These are phyloP conservation scores for Aspergillus flavus DNA, from an alignment of 2,329 filamentous ascomycete genomes.

Conservation along the genomic window DNA sequence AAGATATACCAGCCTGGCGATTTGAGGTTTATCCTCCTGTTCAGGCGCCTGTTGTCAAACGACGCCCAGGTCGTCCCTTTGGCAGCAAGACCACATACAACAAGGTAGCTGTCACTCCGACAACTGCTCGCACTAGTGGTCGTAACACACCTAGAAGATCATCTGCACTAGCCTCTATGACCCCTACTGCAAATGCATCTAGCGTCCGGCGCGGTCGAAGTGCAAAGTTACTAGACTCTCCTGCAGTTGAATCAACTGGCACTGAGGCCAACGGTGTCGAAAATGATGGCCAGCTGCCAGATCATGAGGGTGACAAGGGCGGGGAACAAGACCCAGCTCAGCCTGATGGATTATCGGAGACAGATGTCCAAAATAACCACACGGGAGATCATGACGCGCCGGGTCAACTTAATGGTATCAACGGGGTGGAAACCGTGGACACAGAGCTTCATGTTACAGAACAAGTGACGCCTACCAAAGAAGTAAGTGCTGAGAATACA, in stretches of 20 bases:
- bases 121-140: constrained; percentile 35
- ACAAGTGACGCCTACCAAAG: constrained; percentile 18
- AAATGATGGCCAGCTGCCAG: constrained; percentile 16
- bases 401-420: constrained; percentile 16
- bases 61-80: constrained; percentile 42
- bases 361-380: constrained; percentile 21
- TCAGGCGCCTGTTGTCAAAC: constrained; percentile 38
- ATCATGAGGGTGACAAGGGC: constrained; percentile 10
- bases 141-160: constrained; percentile 41
- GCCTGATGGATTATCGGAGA: constrained; percentile 8
- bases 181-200: constrained; percentile 31
- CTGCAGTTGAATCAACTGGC: constrained; percentile 28
- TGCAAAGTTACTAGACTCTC: constrained; percentile 34
- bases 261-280: constrained; percentile 29
- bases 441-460: constrained; percentile 8
- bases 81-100: constrained; percentile 32
- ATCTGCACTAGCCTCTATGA: constrained; percentile 31
- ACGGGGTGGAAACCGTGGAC: constrained; percentile 7
- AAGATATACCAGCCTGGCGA: constrained; percentile 43
- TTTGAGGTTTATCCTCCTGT: constrained; percentile 49
- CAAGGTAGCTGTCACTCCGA: constrained; percentile 33
- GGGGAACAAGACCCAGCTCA: constrained; percentile 7
- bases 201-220: constrained; percentile 41
- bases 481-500: constrained; percentile 15
- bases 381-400: constrained; percentile 30